Conservation (phyloP, 176 grass and related monocot species). For the Triticum timopheevii region DNA sequence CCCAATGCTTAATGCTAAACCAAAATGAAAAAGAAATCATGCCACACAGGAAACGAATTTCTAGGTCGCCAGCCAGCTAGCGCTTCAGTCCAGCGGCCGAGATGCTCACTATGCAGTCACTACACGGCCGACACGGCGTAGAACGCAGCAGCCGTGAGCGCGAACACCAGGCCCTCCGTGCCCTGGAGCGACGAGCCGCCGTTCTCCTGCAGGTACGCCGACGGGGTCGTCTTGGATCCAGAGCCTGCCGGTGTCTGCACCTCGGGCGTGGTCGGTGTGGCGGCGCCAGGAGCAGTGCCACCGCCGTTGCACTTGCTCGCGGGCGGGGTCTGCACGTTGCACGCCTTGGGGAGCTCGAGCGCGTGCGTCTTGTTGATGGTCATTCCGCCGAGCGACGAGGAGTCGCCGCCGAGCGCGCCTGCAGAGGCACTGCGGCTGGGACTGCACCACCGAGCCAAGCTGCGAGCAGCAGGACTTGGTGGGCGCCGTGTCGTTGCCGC, state of each 20-base stretch:
- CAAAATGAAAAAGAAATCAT: neutral
- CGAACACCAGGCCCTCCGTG: neutral
- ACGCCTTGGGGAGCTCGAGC: conserved; percentile 50
- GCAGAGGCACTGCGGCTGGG: conserved; percentile 77
- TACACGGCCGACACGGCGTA: neutral
- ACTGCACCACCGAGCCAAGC: conserved; percentile 57
- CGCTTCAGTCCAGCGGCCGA: neutral
- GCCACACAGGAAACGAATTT: neutral
- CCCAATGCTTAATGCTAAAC: neutral
- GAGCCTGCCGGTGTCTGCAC: neutral
- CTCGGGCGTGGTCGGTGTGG: conserved; percentile 18
- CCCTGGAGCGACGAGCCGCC: conserved; percentile 31
- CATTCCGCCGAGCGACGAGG: conserved; percentile 45
- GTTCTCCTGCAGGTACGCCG: neutral
- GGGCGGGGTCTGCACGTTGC: conserved; percentile 69
- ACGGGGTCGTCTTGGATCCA: conserved; percentile 43
- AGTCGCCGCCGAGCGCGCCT: conserved; percentile 45
- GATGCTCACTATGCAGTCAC: neutral
- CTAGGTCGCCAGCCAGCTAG: neutral
- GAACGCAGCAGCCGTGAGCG: conserved; percentile 3
- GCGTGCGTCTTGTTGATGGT: conserved; percentile 68
- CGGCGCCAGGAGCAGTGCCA: neutral
- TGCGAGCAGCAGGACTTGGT: conserved; percentile 62
- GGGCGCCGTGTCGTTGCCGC: conserved; percentile 57
- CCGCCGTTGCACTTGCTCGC: conserved; percentile 57